Percentiles rank a stretch among this genome's conserved stretches.
These are phyloP conservation scores for Cladophialophora carrionii DNA, from an alignment of 2,329 filamentous ascomycete species.

Conservation along the genomic window DNA sequence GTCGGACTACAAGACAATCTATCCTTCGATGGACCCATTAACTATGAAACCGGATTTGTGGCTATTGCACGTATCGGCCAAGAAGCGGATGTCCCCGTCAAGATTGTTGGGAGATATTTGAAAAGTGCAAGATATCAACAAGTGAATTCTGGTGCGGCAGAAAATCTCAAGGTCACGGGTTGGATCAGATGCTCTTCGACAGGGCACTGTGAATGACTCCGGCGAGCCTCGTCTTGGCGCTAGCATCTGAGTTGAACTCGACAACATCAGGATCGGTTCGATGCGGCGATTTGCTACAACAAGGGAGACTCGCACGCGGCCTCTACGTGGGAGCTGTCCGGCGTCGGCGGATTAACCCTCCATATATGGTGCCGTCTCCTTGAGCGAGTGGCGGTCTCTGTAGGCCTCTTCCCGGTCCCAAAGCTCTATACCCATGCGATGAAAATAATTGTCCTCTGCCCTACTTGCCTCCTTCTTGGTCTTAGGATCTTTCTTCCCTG, in stretches of 20 bases:
- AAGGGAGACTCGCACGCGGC: not conserved
- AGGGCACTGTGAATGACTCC: not conserved
- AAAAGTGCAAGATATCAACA: not conserved
- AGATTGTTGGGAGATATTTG: not conserved
- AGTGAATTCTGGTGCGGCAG: not conserved
- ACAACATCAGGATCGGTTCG: not conserved
- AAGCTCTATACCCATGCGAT: not conserved
- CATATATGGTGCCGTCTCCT: slow-evolving; percentile 2
- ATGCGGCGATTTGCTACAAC: not conserved
- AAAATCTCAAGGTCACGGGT: not conserved
- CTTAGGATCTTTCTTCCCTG: not conserved
- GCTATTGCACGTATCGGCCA: not conserved
- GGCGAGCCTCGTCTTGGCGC: too few relatives aligned
- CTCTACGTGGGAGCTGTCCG: not conserved
- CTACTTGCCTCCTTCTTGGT: not conserved
- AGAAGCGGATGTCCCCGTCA: not conserved
- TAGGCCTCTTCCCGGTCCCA: not conserved
- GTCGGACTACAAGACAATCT: not conserved
- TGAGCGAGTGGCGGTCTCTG: not conserved
- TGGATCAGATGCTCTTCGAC: not conserved
- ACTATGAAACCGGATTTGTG: not conserved
- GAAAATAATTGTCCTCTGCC: not conserved
- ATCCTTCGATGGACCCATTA: not conserved
- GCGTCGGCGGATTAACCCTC: too few relatives aligned
- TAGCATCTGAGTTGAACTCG: not conserved